Percentiles rank a stretch among this genome's conserved stretches.
These are phyloP conservation scores for Agapanthus africanus DNA, from an alignment of 106 monocot species.

Conservation along the genomic window DNA sequence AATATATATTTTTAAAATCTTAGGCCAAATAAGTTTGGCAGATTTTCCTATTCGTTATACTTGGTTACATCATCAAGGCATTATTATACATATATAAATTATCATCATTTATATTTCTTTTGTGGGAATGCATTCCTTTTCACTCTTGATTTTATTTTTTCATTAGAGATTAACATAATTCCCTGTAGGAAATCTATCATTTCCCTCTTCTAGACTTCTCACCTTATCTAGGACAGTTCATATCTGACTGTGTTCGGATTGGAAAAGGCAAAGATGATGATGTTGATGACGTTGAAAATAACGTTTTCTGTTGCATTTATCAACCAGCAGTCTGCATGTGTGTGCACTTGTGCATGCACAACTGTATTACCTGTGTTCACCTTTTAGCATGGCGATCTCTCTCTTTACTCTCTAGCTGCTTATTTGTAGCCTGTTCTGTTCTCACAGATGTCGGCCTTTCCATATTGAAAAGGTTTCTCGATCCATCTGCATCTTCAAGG, in stretches of 20 bases:
- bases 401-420: not conserved
- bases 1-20: not conserved
- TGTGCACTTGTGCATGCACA: not conserved
- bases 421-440: not conserved
- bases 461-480: constrained; percentile 70
- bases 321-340: not conserved
- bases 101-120: not conserved
- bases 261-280: too few species aligned
- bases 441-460: constrained; percentile 85
- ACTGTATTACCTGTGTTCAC: not conserved
- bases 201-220: too few species aligned
- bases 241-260: too few species aligned
- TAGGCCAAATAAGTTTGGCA: not conserved
- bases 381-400: not conserved
- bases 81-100: not conserved
- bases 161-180: too few species aligned
- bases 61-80: not conserved
- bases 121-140: too few species aligned
- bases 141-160: too few species aligned
- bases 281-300: too few species aligned
- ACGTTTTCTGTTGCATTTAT: not conserved
- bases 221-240: too few species aligned
- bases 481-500: constrained; percentile 33
- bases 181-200: too few species aligned
- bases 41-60: not conserved